Conservation (phyloP, 1,284 basidiomycete genomes). For the Melampsora americana region DNA sequence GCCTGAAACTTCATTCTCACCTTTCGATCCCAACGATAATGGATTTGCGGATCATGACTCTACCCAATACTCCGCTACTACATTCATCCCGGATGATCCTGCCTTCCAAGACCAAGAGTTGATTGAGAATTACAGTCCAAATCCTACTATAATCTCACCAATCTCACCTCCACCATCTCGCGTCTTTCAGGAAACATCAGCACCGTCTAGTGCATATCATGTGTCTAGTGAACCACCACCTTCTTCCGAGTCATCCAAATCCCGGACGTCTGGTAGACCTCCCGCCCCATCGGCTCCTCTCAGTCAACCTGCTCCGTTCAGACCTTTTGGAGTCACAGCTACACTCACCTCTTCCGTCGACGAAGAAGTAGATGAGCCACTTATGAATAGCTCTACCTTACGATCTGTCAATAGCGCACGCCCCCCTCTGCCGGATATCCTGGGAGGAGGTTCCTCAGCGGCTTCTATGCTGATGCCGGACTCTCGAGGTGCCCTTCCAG, state of each 20-base stretch:
- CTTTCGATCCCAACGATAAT: not conserved
- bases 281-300: not conserved
- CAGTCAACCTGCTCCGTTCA: slow-evolving; percentile 26
- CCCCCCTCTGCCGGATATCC: slow-evolving; percentile 37
- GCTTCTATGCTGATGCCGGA: slow-evolving; percentile 30
- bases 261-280: not conserved
- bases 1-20: not conserved
- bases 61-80: not conserved
- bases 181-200: not conserved
- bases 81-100: slow-evolving; percentile 2
- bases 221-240: not conserved
- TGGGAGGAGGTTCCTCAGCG: slow-evolving; percentile 20
- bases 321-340: slow-evolving; percentile 42
- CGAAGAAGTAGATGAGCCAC: slow-evolving; percentile 11
- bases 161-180: not conserved
- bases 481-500: slow-evolving; percentile 32
- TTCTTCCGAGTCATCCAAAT: not conserved
- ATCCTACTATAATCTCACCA: not conserved
- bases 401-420: slow-evolving; percentile 4
- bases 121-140: not conserved
- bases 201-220: not conserved
- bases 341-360: slow-evolving; percentile 22
- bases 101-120: not conserved
- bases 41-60: not conserved
- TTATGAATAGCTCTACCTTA: slow-evolving; percentile 9